phyloP scores from a whole-genome alignment of 495 filamentous ascomycete species.

The Glutinoglossum americanum region DNA sequence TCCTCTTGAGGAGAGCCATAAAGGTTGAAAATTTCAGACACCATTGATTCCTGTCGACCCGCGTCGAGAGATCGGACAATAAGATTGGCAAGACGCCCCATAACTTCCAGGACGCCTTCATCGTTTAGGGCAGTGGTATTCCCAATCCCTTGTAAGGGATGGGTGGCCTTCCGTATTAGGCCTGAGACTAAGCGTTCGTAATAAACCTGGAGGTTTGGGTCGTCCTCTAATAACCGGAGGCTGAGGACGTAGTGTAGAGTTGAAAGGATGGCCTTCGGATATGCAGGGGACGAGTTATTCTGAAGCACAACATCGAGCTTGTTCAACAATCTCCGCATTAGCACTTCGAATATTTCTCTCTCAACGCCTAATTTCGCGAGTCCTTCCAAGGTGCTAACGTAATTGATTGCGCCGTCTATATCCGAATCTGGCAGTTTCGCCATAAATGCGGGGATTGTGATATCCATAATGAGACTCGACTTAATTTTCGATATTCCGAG shows the following conservation, averaged over 20 bases:
- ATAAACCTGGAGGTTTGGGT: slow-evolving; percentile 31
- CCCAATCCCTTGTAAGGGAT: slow-evolving; percentile 19
- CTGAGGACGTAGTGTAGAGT: slow-evolving; percentile 45
- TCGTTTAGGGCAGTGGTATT: slow-evolving; percentile 28
- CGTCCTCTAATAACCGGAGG: slow-evolving; percentile 26
- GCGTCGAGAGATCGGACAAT: slow-evolving; percentile 32
- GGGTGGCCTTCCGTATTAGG: slow-evolving; percentile 24
- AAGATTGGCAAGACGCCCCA: slow-evolving; percentile 41
- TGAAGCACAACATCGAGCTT: slow-evolving; percentile 38
- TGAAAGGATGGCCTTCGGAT: slow-evolving; percentile 36
- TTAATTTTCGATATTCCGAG: slow-evolving; percentile 43
- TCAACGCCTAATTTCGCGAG: slow-evolving; percentile 47
- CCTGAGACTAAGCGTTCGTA: slow-evolving; percentile 37
- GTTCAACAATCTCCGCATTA: slow-evolving; percentile 45
- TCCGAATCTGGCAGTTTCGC: slow-evolving; percentile 42
- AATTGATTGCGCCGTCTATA: slow-evolving; percentile 17
- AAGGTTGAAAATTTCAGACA: slow-evolving; percentile 33
- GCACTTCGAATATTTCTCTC: slow-evolving; percentile 40
- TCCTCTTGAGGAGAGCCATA: slow-evolving; percentile 9
- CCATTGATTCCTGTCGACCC: slow-evolving; percentile 32
- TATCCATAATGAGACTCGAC: slow-evolving; percentile 44
- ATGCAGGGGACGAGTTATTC: slow-evolving; percentile 29
- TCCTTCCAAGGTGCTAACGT: slow-evolving; percentile 39
- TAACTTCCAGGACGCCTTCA: slow-evolving; percentile 32
- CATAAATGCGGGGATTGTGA: slow-evolving; percentile 53